Evolutionary conservation across 2,329 filamentous ascomycete species (phyloP).

Genomic region (Chaetothyriales sp.): DNA sequence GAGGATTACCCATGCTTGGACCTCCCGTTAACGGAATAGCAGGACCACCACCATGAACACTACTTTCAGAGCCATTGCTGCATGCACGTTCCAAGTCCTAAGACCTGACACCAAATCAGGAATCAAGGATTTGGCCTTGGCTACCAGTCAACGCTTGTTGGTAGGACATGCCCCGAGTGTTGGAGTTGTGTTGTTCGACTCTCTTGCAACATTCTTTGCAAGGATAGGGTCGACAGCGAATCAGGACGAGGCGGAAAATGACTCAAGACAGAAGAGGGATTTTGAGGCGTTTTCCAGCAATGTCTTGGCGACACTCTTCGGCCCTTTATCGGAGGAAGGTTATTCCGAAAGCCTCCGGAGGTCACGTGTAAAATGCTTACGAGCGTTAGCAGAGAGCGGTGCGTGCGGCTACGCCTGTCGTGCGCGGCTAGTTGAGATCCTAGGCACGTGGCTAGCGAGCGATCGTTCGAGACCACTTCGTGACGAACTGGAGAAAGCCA

Average conservation of each 20-base stretch:
- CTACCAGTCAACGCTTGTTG: conserved; percentile 9
- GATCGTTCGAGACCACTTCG: conserved; percentile 27
- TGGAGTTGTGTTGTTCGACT: conserved; percentile 11
- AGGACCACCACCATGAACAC: conserved; percentile 6
- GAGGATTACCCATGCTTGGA: background rate
- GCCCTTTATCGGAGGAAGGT: background rate
- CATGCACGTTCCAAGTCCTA: conserved; percentile 15
- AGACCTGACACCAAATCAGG: conserved; percentile 6
- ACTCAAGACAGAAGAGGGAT: background rate
- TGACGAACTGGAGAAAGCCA: conserved; percentile 7
- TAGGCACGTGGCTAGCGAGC: conserved; percentile 24
- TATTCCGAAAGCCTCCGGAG: conserved; percentile 11
- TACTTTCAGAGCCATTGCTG: conserved; percentile 10
- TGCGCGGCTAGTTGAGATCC: conserved; percentile 11
- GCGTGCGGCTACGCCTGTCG: conserved; percentile 2
- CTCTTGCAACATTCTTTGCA: conserved; percentile 9
- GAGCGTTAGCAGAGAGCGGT: conserved; percentile 8
- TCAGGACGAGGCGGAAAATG: background rate
- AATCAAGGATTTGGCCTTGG: conserved; percentile 9
- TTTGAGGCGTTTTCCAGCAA: conserved; percentile 3
- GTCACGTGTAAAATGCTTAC: conserved; percentile 13
- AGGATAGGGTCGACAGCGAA: conserved; percentile 1
- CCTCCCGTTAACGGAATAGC: conserved; percentile 7
- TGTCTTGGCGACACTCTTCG: conserved; percentile 2
- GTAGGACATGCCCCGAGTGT: conserved; percentile 4